Conservation (phyloP, 78 protist genomes). For the Dictyostelium firmibasis region DNA sequence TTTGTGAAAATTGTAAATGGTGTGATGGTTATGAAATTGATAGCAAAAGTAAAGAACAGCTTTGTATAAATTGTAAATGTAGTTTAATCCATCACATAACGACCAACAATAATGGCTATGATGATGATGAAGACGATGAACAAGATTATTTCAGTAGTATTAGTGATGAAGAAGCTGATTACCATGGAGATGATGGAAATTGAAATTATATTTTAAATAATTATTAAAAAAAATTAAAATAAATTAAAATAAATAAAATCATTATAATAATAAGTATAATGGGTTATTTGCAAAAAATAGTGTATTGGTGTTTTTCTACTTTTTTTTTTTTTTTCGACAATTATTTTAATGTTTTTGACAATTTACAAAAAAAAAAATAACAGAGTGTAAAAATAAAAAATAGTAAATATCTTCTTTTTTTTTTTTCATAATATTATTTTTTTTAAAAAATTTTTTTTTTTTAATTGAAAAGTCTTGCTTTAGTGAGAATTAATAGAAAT, state of each 20-base stretch:
- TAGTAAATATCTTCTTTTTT: too few relatives aligned
- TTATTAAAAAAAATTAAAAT: neutral
- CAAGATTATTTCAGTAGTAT: neutral
- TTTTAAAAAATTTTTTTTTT: too few relatives aligned
- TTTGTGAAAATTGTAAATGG: conserved; percentile 44
- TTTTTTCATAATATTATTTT: too few relatives aligned
- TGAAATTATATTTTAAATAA: neutral
- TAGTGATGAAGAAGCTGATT: neutral
- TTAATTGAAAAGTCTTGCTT: too few relatives aligned
- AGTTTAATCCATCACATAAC: conserved; percentile 33
- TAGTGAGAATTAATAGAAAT: too few relatives aligned
- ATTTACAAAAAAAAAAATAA: too few relatives aligned
- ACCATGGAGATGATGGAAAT: neutral
- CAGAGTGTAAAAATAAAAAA: too few relatives aligned
- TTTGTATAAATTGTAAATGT: conserved; percentile 59
- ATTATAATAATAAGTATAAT: too few relatives aligned
- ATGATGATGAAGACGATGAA: neutral
- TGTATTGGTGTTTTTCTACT: too few relatives aligned
- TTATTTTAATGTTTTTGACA: too few relatives aligned
- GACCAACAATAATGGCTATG: neutral
- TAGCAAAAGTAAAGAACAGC: neutral
- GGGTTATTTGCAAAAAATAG: too few relatives aligned
- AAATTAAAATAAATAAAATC: neutral
- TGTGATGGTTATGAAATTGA: conserved; percentile 15
- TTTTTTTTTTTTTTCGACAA: too few relatives aligned